These are phyloP conservation scores for Alternaria triticina DNA, from an alignment of 2,329 filamentous ascomycete genomes.

Conservation along the genomic window DNA sequence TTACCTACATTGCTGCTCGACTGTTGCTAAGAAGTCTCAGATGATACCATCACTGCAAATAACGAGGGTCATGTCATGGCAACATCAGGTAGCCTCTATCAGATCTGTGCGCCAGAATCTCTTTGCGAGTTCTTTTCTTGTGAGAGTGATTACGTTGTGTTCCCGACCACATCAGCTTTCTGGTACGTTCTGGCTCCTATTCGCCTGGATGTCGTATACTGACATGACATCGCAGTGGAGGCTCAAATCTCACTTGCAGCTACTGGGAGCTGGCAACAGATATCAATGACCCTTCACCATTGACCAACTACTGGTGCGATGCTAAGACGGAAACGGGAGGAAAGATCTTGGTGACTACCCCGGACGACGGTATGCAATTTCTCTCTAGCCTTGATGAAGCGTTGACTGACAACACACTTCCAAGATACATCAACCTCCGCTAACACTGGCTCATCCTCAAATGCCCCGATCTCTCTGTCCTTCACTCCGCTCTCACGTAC, in stretches of 20 bases:
- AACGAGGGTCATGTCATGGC: constrained; percentile 10
- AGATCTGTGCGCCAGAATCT: constrained; percentile 6
- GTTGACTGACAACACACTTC: background rate
- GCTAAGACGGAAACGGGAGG: constrained; percentile 8
- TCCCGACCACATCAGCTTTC: background rate
- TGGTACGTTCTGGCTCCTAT: constrained; percentile 4
- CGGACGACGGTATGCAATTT: background rate
- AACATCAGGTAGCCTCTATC: constrained; percentile 12
- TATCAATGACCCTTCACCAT: constrained; percentile 11
- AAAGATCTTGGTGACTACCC: constrained; percentile 14
- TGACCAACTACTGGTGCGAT: constrained; percentile 24
- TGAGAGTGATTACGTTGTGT: constrained; percentile 7
- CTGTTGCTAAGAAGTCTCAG: constrained; percentile 4
- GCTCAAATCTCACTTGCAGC: constrained; percentile 12
- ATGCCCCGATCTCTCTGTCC: background rate
- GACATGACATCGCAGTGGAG: constrained; percentile 2
- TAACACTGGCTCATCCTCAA: background rate
- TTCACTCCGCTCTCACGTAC: background rate
- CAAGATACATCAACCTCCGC: background rate
- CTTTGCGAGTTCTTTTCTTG: constrained; percentile 19
- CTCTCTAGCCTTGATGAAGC: background rate
- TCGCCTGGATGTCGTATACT: background rate
- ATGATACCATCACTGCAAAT: constrained; percentile 16
- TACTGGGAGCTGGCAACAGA: constrained; percentile 13
- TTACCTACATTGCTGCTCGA: no score